Conservation (phyloP, 2,329 filamentous ascomycete species). For the Colletotrichum nymphaeae region DNA sequence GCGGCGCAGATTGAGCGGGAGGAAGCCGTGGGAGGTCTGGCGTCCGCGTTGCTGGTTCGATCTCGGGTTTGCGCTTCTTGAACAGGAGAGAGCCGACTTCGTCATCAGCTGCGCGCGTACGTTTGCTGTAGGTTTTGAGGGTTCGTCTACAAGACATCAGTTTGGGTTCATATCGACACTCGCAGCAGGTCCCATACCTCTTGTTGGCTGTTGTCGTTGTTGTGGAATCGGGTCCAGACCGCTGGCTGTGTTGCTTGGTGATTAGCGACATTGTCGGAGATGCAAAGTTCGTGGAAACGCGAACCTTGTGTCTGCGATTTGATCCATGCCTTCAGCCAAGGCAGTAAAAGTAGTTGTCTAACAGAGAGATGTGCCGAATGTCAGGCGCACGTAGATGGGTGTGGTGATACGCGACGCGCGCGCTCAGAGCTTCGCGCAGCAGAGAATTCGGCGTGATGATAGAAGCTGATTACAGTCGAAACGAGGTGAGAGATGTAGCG, state of each 20-base stretch:
- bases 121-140: conserved; percentile 54
- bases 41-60: conserved; percentile 1
- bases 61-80: conserved; percentile 40
- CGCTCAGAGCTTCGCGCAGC: neutral
- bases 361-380: neutral
- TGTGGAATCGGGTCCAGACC: neutral
- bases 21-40: conserved; percentile 1
- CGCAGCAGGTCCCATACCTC: neutral
- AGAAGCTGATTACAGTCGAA: neutral
- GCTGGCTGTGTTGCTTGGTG: neutral
- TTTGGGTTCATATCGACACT: no score
- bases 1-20: neutral
- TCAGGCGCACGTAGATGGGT: neutral
- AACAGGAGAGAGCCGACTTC: neutral
- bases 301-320: neutral
- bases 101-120: conserved; percentile 31
- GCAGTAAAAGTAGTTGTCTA: neutral
- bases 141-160: conserved; percentile 3
- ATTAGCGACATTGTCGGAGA: neutral
- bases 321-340: conserved; percentile 1
- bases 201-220: conserved; percentile 15
- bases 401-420: conserved; percentile 13
- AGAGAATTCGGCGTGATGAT: neutral
- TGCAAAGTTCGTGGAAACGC: neutral
- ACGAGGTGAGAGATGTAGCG: neutral